Evolutionary conservation across 164 flowering plant species (phyloP).

Genomic region (Euptelea pleiosperma): DNA sequence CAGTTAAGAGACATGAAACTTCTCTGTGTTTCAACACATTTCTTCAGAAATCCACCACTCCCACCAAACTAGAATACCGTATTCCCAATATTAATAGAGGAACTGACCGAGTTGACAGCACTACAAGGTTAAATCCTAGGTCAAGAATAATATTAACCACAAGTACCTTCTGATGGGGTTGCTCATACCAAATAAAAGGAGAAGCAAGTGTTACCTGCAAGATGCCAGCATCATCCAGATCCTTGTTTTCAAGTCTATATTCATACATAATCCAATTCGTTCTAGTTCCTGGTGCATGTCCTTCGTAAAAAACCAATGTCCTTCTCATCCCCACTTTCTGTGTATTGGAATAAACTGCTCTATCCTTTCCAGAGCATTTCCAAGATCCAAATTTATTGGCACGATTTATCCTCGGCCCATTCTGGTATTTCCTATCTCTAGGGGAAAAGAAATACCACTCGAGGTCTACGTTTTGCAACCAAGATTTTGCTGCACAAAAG

Average conservation of each 20-base stretch:
- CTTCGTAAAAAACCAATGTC: slow-evolving; percentile 66
- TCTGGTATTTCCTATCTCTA: slow-evolving; percentile 55
- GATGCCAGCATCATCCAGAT: slow-evolving; percentile 38
- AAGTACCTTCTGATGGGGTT: no score
- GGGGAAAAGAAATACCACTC: slow-evolving; percentile 91
- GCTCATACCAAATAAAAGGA: no score
- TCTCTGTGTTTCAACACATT: no score
- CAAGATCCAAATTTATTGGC: slow-evolving; percentile 72
- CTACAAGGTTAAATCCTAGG: no score
- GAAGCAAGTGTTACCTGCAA: slow-evolving; percentile 44
- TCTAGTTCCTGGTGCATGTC: slow-evolving; percentile 65
- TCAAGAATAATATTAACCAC: no score
- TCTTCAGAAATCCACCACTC: no score
- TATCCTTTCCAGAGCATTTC: slow-evolving; percentile 90
- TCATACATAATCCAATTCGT: slow-evolving; percentile 97
- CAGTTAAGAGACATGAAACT: no score
- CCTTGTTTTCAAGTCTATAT: slow-evolving; percentile 58
- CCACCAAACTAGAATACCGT: no score
- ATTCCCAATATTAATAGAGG: no score
- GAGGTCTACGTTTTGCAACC: slow-evolving; percentile 48
- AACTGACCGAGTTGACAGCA: no score
- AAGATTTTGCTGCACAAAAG: slow-evolving; percentile 45
- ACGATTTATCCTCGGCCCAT: slow-evolving; percentile 62
- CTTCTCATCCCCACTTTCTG: slow-evolving; percentile 61
- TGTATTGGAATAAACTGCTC: slow-evolving; percentile 34